A percentile compares a stretch with the other conserved stretches of the same genome.
Conservation (phyloP, 176 grass and related monocot genomes). For the Aegilops longissima region DNA sequence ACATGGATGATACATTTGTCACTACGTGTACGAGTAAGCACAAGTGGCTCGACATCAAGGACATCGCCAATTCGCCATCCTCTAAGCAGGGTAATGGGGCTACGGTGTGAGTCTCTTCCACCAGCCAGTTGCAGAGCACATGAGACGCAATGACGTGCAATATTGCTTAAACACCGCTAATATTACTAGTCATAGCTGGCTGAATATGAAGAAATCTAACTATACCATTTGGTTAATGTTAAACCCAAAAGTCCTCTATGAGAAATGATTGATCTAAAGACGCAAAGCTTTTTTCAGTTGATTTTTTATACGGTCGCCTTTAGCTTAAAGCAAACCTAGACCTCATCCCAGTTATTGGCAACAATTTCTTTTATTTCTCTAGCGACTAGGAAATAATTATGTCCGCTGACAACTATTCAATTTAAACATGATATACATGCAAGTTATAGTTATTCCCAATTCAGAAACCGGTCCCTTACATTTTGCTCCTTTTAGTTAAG, state of each 20-base stretch:
- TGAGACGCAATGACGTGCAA: background rate
- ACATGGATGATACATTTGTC: background rate
- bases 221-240: background rate
- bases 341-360: too few relatives aligned
- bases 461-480: background rate
- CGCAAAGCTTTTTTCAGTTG: background rate
- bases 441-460: background rate
- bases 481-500: background rate
- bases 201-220: background rate
- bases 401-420: too few relatives aligned
- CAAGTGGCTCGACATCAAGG: background rate
- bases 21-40: background rate
- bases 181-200: too few relatives aligned
- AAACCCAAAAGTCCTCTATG: background rate
- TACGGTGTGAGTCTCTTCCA: background rate
- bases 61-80: too few relatives aligned
- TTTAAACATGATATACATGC: too few relatives aligned
- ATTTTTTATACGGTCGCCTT: background rate
- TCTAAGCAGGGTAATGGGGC: too few relatives aligned
- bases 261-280: background rate
- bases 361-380: too few relatives aligned
- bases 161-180: background rate
- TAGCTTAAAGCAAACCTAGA: background rate
- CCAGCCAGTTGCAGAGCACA: background rate
- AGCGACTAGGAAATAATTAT: too few relatives aligned